Conservation (phyloP, 1,284 basidiomycete species). For the Rhodotorula sp. region DNA sequence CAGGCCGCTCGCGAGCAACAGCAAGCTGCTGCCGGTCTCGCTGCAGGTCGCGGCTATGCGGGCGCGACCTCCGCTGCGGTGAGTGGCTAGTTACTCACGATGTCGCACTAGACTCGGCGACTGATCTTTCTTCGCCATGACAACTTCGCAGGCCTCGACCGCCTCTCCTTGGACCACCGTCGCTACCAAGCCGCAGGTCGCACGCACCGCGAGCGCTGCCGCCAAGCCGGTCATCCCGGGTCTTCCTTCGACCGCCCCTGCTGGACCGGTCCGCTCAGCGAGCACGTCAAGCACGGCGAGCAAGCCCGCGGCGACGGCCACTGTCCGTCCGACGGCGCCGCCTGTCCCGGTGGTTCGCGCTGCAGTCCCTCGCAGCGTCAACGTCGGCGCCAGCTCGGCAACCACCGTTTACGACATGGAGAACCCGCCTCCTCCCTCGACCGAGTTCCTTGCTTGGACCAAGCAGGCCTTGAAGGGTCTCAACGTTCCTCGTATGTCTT, state of each 20-base stretch:
- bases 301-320: constrained; percentile 26
- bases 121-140: neutral
- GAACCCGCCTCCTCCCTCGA: constrained; percentile 52
- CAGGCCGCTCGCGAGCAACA: constrained; percentile 16
- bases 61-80: constrained; percentile 42
- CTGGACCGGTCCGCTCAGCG: constrained; percentile 25
- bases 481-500: constrained; percentile 31
- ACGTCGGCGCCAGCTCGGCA: constrained; percentile 15
- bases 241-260: constrained; percentile 39
- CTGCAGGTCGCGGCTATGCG: constrained; percentile 38
- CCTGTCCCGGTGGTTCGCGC: constrained; percentile 21
- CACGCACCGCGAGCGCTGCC: constrained; percentile 1
- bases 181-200: constrained; percentile 30
- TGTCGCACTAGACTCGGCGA: too few species aligned
- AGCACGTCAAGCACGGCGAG: constrained; percentile 28
- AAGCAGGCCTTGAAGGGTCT: constrained; percentile 83
- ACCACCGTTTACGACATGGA: constrained; percentile 50
- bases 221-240: constrained; percentile 35
- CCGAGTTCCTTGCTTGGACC: constrained; percentile 90
- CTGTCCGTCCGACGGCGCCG: constrained; percentile 32
- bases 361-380: constrained; percentile 47
- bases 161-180: constrained; percentile 36
- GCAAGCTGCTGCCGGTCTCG: constrained; percentile 44
- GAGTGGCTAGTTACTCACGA: neutral
- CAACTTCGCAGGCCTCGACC: neutral